These are phyloP conservation scores for Paramyrothecium roridum DNA, from an alignment of 2,329 filamentous ascomycete genomes.

Conservation along the genomic window DNA sequence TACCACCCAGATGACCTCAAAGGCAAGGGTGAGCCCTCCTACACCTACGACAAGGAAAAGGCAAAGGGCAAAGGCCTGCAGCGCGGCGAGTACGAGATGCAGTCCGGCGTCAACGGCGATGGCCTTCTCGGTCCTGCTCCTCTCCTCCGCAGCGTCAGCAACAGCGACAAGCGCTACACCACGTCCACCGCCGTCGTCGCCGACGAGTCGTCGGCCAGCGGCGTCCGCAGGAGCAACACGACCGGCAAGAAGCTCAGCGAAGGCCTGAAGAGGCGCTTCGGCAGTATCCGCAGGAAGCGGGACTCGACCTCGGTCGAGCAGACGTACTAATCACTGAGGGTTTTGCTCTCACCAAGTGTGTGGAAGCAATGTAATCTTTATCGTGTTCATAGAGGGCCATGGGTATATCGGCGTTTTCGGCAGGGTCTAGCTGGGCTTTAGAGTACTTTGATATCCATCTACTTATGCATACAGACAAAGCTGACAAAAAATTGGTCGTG, in stretches of 20 bases:
- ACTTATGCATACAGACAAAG: neutral
- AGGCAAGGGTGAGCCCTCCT: slow-evolving; percentile 78
- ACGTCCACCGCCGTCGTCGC: slow-evolving; percentile 19
- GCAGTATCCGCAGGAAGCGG: slow-evolving; percentile 47
- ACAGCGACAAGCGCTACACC: slow-evolving; percentile 42
- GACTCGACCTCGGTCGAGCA: slow-evolving; percentile 8
- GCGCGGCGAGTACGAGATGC: slow-evolving; percentile 47
- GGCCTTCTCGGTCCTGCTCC: slow-evolving; percentile 7
- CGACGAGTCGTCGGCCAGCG: slow-evolving; percentile 16
- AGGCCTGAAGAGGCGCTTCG: slow-evolving; percentile 51
- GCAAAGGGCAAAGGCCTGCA: slow-evolving; percentile 42
- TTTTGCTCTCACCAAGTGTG: neutral
- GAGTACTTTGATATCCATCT: neutral
- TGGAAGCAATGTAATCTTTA: neutral
- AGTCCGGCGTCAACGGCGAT: slow-evolving; percentile 24
- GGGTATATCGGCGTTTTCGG: neutral
- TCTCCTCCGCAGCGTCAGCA: slow-evolving; percentile 22
- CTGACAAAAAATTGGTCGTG: too few relatives aligned
- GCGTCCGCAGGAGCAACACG: slow-evolving; percentile 34
- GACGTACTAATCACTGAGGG: neutral
- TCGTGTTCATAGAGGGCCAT: neutral
- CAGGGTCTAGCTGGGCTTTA: neutral
- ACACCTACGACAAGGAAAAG: slow-evolving; percentile 66
- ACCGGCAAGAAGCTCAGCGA: slow-evolving; percentile 44
- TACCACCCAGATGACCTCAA: slow-evolving; percentile 78